Percentiles rank a stretch among this genome's conserved stretches.
These are phyloP conservation scores for Trametes maxima DNA, from an alignment of 768 basidiomycete species.

Conservation along the genomic window DNA sequence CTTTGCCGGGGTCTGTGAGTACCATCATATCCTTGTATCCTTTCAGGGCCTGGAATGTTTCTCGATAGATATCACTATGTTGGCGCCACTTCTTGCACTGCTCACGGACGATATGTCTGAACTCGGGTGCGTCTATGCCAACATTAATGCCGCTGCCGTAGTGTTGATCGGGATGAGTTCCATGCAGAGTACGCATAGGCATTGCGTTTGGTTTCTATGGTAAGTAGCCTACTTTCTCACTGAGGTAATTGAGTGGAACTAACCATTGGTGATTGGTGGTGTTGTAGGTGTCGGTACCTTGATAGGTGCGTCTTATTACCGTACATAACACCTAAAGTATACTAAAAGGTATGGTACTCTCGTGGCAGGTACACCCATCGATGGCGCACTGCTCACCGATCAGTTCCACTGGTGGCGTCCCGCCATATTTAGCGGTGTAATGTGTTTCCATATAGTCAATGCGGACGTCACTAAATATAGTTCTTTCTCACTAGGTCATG, in stretches of 20 bases:
- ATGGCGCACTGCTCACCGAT: slow-evolving; percentile 49
- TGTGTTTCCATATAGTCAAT: background rate
- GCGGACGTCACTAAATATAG: background rate
- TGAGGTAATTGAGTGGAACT: too few relatives aligned
- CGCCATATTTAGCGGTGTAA: slow-evolving; percentile 29
- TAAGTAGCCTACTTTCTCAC: background rate
- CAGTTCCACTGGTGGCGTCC: slow-evolving; percentile 36
- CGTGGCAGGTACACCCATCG: slow-evolving; percentile 48
- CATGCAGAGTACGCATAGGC: slow-evolving; percentile 32
- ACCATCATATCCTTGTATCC: background rate
- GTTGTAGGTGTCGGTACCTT: slow-evolving; percentile 41
- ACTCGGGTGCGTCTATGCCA: slow-evolving; percentile 24
- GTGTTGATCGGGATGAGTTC: background rate
- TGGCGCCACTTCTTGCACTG: slow-evolving; percentile 25
- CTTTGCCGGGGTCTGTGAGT: slow-evolving; percentile 35
- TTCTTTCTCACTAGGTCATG: slow-evolving; percentile 5
- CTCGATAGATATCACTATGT: slow-evolving; percentile 36
- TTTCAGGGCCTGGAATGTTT: too few relatives aligned
- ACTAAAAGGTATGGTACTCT: slow-evolving; percentile 29
- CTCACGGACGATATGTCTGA: slow-evolving; percentile 27
- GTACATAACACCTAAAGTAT: too few relatives aligned
- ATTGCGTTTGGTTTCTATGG: slow-evolving; percentile 36
- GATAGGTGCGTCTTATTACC: slow-evolving; percentile 18
- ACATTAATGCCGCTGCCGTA: background rate
- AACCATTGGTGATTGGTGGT: background rate